Base-by-base conservation (phyloP, 805 yeast genomes). In the Wickerhamomyces canadensis region DNA sequence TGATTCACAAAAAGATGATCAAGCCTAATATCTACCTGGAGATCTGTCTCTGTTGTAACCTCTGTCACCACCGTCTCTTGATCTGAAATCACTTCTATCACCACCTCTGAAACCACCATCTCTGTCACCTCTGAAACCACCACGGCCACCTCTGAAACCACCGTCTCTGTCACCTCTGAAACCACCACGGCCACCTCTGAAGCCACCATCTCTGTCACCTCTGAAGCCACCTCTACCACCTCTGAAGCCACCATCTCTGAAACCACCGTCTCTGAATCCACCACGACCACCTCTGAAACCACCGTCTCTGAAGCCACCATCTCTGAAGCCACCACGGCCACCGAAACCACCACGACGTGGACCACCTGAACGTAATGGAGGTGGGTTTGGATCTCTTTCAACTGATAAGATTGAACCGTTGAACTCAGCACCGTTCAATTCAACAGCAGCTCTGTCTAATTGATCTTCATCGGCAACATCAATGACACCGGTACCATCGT, bases 301-400 rank as follows among this genome's bases (percentile, higher is more conserved):
- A 47, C 49, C 55, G 36, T 65, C 61, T 65, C 38, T 68, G 66
- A 49, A 69, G 57, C 45, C 54, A 31, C 55, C 58, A 29, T 21
- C 23, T 37, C 55, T 42, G 52, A 34, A 49, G 17, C 45, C 54
- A 31, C 55, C 58, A 31, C 62, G 54, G 37, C 51, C 58, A 27
- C 54, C 52, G 49, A 50, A 48, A 43, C 51, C 61, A 44, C 65
- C 61, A 40, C 67, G 59, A 38, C 68, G 69, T 41, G 19, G 19
- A 28, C 31, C 31, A 28, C 31, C 16, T 16, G 64, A 60, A 54
- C 74, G 65, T 40, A 68, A 60, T 49, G 72, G 67, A 44, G 72
- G 76, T 52, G 65, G 73, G 62, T 58, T 61, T 52, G 68, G 73
- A 51, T 87, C 96, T 62, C 82, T 86, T 64, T 86, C 95, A 42